Base-by-base conservation (phyloP, 805 yeast species). In the Candida dajiaensis region DNA sequence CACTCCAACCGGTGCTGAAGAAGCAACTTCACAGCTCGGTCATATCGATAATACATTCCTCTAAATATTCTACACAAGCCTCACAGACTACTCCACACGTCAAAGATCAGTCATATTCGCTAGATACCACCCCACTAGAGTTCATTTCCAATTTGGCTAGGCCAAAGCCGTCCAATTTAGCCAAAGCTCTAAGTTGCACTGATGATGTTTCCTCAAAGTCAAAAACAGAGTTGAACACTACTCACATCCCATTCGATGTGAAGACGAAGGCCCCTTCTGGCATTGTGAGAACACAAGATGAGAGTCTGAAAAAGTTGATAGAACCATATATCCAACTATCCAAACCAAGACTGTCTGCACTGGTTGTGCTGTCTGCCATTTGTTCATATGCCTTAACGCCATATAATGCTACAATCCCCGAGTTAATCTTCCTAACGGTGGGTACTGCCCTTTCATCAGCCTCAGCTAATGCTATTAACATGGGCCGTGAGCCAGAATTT, bases 321-420 rank as follows among this genome's bases (percentile, higher is more conserved):
- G 72, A 73, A 21, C 85, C 89, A 1, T 89, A 88, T 59, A 45
- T 89, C 10, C 87, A 87, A 50, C 74, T 94, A n/a, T 79, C 96
- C 4, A 94, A 94, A 65, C 99, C 99, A 15, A 76, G 89, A 47
- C 73, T 94, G 45, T 87, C 97, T 0, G 78, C 89, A 7, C 68
- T 94, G 36, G 96, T 94, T 13, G 95, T 92, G 64, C 70, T 94
- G 19, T 86, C 97, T 45, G 85, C 97, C 0, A 89, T 94, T 57
- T 89, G 97, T 51, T 85, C 97, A 0, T 94, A 92, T 62, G 97
- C 97, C 0, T 69, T 94, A 26, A 87, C 96, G 0, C 98, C 99
- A 1, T 75, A 76, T 53, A 79, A 90, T 11, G 88, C 89, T 0
- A 79, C 94, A 1, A 64, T 92, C 3, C 69, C 78, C 7, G 83